Conservation (phyloP, 2,329 filamentous ascomycete genomes). For the Hypoxylon sp. region DNA sequence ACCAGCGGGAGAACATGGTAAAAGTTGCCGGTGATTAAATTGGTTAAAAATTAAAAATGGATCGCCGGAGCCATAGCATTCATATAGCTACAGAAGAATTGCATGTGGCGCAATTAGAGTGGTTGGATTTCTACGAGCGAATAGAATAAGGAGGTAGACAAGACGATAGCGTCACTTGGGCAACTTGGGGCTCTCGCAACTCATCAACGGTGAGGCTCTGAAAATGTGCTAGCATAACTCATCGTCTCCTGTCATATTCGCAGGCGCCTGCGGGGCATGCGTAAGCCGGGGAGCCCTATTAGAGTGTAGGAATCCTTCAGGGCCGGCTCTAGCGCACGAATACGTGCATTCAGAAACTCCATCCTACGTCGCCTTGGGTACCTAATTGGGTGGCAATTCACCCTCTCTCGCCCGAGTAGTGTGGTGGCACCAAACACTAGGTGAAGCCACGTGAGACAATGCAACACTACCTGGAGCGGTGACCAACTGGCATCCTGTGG, state of each 20-base stretch:
- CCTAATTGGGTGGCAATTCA: slow-evolving; percentile 39
- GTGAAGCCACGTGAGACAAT: slow-evolving; percentile 43
- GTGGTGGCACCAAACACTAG: slow-evolving; percentile 41
- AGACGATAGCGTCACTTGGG: slow-evolving; percentile 12
- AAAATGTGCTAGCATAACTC: slow-evolving; percentile 6
- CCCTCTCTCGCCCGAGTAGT: slow-evolving; percentile 23
- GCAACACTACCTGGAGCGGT: slow-evolving; percentile 28
- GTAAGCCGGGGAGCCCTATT: slow-evolving; percentile 25
- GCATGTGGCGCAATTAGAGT: slow-evolving; percentile 40
- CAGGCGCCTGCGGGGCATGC: slow-evolving; percentile 29
- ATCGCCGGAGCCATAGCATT: slow-evolving; percentile 22
- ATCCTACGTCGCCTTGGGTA: slow-evolving; percentile 14
- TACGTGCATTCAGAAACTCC: slow-evolving; percentile 15
- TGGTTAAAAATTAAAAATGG: slow-evolving; percentile 4
- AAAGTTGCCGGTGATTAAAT: slow-evolving; percentile 18
- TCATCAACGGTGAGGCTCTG: slow-evolving; percentile 28
- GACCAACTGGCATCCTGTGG: slow-evolving; percentile 12
- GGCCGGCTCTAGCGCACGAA: slow-evolving; percentile 19
- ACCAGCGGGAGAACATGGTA: slow-evolving; percentile 39
- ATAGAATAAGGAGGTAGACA: slow-evolving; percentile 13
- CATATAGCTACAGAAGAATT: slow-evolving; percentile 23
- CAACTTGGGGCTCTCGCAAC: slow-evolving; percentile 19
- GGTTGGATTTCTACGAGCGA: slow-evolving; percentile 22
- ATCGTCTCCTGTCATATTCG: slow-evolving; percentile 23
- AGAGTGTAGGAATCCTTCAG: slow-evolving; percentile 9